Evolutionary conservation across 495 filamentous ascomycete species (phyloP), one percentile per base, ranked within the genome.

Genomic region (Aspergillus heteromorphus): DNA sequence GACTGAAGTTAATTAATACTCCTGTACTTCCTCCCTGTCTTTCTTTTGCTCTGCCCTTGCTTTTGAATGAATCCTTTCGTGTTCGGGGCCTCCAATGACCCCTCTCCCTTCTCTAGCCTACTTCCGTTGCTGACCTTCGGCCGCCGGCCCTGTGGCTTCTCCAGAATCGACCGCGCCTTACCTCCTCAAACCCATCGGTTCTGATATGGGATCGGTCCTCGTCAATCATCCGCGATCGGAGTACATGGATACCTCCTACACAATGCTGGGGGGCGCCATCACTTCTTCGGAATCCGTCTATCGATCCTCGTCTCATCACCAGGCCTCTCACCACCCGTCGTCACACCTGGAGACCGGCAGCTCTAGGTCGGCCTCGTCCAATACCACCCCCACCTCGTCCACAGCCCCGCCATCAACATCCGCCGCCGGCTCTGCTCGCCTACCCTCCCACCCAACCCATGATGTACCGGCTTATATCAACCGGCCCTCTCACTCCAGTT

Each of bases 251-350:
- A 65, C 67, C 60, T 57, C 66, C 59, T 66, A 66, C 69, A 75
- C 65, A 63, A 83, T 82, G 79, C 70, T 81, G 54, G 78, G 74
- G 69, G 73, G 70, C 61, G 63, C 71, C 56, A 57, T 70, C 56
- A 69, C 74, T 62, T 45, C 65, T 19, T 65, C 69, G 51, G 70
- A 79, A 61, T 58, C 69, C 16, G 62, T 63, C 27, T 74, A 73
- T 68, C 69, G 64, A 42, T 55, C 70, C 19, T 63, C 63, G 20
- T 57, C 59, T 45, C 65, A 47, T 38, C 53, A 58, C 36, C 40
- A 25, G 17, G 16, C 55, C 47, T 45, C 58, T 19, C 18, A 56
- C 42, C 58, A 56, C 40, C 38, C 63, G 5, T 59, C 63, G 18
- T 65, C 68, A 45, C 58, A 65, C 50, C 53, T 65, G 43, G 55